Evolutionary conservation across 441 rosid genomes (phyloP), one percentile per base, ranked within the genome.

Genomic region (Populus hybrid): DNA sequence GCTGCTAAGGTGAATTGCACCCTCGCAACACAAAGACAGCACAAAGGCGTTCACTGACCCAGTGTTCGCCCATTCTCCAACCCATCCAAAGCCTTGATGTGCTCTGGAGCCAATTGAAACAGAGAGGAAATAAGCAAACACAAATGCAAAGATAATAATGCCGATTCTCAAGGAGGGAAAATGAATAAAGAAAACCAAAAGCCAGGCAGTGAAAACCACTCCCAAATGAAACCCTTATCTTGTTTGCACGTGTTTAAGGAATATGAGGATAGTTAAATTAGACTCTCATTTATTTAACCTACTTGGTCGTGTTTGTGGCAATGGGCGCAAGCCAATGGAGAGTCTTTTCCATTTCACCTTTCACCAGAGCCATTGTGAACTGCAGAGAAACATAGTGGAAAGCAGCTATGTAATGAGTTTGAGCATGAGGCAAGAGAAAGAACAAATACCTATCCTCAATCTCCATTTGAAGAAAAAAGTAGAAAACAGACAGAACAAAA

Each of bases 41-140:
- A 72, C 40, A 73, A 79, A 71, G 66, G 71, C 42, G 36, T 70
- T 32, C 59, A 81, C 90, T 88, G 34, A 91, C 99, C 93, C 92
- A 20, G 87, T 85, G 77, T 86, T 95, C 35, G 99, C 99, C 99
- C 99, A 96, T 88, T 95, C 99, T 83, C 99, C 99, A 16, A 95
- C 96, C 98, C 99, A 92, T 63, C 99, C 99, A 14, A 96, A 96
- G 63, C 97, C 97, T 86, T 96, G 99, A 86, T 92, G 95, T 30
- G 92, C 93, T 85, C 99, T 96, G 89, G 63, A 71, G 61, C 67
- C 74, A 67, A 35, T 73, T 78, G 75, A 67, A 84, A 63, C 71
- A 66, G 36, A 73, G 71, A 28, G 23, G 11, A 68, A 71, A 77
- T 10, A 63, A 79, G 32, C 32, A 30, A 30, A 61, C 35, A 57